A percentile compares a stretch with the other conserved stretches of the same genome.
Evolutionary conservation across 1,139 yeast species (phyloP).

Genomic region (Kodamaea sp.): DNA sequence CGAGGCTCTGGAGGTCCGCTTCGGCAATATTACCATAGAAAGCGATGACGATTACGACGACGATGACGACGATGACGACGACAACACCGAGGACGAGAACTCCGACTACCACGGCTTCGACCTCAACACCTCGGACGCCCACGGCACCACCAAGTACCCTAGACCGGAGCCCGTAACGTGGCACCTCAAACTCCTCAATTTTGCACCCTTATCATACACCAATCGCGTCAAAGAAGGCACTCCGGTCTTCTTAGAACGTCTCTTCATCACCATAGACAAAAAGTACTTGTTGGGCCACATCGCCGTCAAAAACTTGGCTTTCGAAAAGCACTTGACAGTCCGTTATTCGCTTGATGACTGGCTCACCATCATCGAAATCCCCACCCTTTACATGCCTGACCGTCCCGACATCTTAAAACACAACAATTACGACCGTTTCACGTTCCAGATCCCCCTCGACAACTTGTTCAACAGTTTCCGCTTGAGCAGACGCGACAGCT

Average conservation of each 20-base stretch:
- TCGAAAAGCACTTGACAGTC: constrained; percentile 60
- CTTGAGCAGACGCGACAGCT: constrained; percentile 8
- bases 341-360: constrained; percentile 72
- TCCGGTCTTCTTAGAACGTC: constrained; percentile 64
- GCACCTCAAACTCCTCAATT: constrained; percentile 53
- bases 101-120: constrained; percentile 21
- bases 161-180: constrained; percentile 37
- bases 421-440: constrained; percentile 58
- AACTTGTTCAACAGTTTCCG: constrained; percentile 34
- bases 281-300: constrained; percentile 66
- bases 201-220: constrained; percentile 41
- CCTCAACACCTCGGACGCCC: constrained; percentile 13
- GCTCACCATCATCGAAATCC: constrained; percentile 70
- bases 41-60: constrained; percentile 20
- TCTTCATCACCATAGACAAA: constrained; percentile 60
- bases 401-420: constrained; percentile 52
- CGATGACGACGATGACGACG: constrained; percentile 18
- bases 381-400: constrained; percentile 64
- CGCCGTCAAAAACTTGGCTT: constrained; percentile 70
- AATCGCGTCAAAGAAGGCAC: constrained; percentile 36
- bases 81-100: constrained; percentile 23
- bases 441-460: constrained; percentile 54
- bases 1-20: constrained; percentile 22
- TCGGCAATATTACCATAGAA: constrained; percentile 12
- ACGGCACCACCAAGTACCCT: constrained; percentile 27